Conservation (phyloP, 164 flowering plant species). For the Echeveria elegans region DNA sequence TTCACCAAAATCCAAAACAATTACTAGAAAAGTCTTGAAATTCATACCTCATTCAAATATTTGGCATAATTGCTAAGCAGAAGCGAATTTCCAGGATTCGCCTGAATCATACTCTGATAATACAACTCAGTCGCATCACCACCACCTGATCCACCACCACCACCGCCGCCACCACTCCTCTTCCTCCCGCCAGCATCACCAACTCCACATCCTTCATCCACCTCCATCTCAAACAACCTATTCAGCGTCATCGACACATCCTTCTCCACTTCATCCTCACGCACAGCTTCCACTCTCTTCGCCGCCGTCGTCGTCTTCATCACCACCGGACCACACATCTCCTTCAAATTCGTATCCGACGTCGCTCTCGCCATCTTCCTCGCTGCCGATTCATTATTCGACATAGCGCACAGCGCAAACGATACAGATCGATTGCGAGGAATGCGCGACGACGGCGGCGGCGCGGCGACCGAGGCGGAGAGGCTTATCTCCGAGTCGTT, state of each 20-base stretch:
- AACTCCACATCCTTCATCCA: constrained; percentile 18
- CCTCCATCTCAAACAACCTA: constrained; percentile 14
- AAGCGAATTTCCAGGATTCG: constrained; percentile 48
- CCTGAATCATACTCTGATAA: constrained; percentile 51
- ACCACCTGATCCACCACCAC: constrained; percentile 16
- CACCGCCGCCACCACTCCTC: constrained; percentile 23
- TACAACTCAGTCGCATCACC: constrained; percentile 30
- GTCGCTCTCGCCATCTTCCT: constrained; percentile 27
- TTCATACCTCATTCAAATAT: constrained; percentile 50
- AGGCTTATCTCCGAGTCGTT: constrained; percentile 13
- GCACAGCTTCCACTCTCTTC: neutral
- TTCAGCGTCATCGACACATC: constrained; percentile 16
- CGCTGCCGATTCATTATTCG: constrained; percentile 12
- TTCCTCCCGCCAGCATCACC: constrained; percentile 9
- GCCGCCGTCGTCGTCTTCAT: neutral
- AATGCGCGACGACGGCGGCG: constrained; percentile 4
- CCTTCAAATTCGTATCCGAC: constrained; percentile 38
- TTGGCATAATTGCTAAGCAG: constrained; percentile 53
- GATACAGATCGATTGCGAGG: constrained; percentile 19
- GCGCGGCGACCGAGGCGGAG: neutral
- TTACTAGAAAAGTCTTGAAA: neutral
- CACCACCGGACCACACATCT: constrained; percentile 17
- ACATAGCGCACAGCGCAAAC: constrained; percentile 12
- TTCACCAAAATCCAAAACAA: neutral
- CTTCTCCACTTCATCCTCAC: constrained; percentile 17